Base-by-base conservation (phyloP, 2,329 filamentous ascomycete species). In the Trichoderma polysporum region DNA sequence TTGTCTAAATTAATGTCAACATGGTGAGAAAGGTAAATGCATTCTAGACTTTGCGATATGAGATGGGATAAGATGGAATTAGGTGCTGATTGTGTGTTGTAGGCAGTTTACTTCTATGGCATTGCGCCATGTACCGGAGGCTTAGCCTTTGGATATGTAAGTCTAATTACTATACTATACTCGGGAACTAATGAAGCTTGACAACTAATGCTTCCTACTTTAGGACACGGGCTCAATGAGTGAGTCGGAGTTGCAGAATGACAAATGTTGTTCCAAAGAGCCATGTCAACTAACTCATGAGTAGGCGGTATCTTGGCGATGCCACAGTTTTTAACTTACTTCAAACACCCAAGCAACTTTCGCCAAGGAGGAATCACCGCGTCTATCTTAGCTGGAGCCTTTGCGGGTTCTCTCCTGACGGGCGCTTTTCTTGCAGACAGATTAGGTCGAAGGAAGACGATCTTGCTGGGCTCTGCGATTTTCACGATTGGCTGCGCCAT, bases 131-230 rank as follows among this genome's bases (percentile, higher is more conserved):
- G 66, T 45, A 67, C 66, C 7, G 59, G 66, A 8, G 59, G 66
- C 2, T 53, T 67, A 13, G 66, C 66, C n/a, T 67, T 67, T 58
- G 66, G 66, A 39, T 65, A 67, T 67, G 66, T 67, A 63, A 65
- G 66, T 65, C 10, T 33, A 37, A 27, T 27, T n/a, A 17, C 8
- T 35, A n/a, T 57, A 33, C 7, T n/a, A 37, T n/a, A n/a, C 3
- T n/a, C n/a, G n/a, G n/a, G n/a, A 19, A 25, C 45, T 33, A n/a
- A 33, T 3, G 22, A 54, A 17, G 9, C 4, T 31, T 12, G 22
- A 17, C 17, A 41, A 49, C 25, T 29, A 49, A 39, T 17, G 25
- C 10, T 13, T 49, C n/a, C 12, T 29, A n/a, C 3, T 39, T 27
- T 45, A 67, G 66, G 59, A 67, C 27, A 67, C 59, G 17, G 66